Percentiles rank a stretch among this genome's conserved stretches.
phyloP scores from a whole-genome alignment of 148 eudicot genomes.

The Amaranthus cruentus region DNA sequence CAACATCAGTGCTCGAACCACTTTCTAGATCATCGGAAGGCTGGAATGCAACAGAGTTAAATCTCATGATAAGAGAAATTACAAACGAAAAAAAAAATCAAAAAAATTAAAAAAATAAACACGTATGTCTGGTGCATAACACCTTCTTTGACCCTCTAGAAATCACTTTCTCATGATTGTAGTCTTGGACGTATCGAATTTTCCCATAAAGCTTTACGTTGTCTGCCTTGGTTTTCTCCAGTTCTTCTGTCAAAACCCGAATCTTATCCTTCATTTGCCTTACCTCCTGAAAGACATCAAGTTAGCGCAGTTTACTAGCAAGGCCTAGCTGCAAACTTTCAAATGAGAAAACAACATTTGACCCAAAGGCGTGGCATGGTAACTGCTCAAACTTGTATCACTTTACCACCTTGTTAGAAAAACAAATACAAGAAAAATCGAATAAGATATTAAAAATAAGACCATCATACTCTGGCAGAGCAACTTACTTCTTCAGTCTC shows the following conservation, averaged over 20 bases:
- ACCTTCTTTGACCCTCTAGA: constrained; percentile 98
- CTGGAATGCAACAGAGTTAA: constrained; percentile 41
- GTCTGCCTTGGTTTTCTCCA: constrained; percentile 92
- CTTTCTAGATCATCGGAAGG: constrained; percentile 82
- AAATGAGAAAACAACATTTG: background rate
- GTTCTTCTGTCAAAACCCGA: constrained; percentile 64
- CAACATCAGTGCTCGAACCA: constrained; percentile 94
- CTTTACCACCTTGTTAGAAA: background rate
- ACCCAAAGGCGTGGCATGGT: background rate
- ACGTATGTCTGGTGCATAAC: constrained; percentile 8
- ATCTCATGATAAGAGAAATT: constrained; percentile 15
- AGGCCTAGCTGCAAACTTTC: background rate
- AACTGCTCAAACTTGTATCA: background rate
- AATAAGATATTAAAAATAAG: background rate
- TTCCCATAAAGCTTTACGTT: constrained; percentile 98
- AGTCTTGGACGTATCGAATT: constrained; percentile 98
- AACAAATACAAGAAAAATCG: background rate
- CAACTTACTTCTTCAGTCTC: constrained; percentile 89
- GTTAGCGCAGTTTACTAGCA: background rate
- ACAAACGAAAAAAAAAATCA: background rate
- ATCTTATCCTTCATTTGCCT: constrained; percentile 85
- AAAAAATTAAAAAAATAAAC: background rate
- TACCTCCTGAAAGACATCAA: constrained; percentile 54
- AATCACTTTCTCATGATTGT: constrained; percentile 85
- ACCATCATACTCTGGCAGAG: constrained; percentile 1